phyloP scores from a whole-genome alignment of 805 yeast species.

The Clavispora vitiphila region DNA sequence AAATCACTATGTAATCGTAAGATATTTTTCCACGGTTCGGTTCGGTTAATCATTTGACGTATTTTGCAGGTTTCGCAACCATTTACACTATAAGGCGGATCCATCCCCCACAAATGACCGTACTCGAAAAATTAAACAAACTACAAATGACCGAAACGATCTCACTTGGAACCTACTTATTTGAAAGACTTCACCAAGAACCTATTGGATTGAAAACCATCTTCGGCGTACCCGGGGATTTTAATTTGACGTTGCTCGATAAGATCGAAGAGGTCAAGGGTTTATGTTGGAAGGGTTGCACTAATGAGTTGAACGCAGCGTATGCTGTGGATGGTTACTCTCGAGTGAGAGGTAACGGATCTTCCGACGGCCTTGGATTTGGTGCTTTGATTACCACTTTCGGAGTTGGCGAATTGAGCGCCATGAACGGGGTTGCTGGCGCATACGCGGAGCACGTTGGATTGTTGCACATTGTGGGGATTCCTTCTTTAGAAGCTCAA shows the following conservation, averaged over 20 bases:
- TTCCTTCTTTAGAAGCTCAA: constrained; percentile 12
- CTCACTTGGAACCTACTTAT: constrained; percentile 3
- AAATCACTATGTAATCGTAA: no score
- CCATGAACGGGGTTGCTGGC: constrained; percentile 15
- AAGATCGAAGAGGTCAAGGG: constrained; percentile 3
- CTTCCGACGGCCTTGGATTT: constrained; percentile 2
- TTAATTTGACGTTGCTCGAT: constrained; percentile 4
- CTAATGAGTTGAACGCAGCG: constrained; percentile 4
- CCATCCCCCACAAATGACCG: no score
- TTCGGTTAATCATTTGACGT: no score
- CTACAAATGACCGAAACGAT: constrained; percentile 1
- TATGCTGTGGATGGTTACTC: constrained; percentile 4
- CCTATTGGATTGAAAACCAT: constrained; percentile 2
- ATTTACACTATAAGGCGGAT: no score
- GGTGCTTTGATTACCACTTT: constrained; percentile 13
- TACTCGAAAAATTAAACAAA: background rate
- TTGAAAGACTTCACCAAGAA: constrained; percentile 3
- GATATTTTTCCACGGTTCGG: no score
- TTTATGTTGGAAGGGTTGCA: constrained; percentile 1
- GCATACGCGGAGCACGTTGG: constrained; percentile 16
- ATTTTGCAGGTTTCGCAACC: no score
- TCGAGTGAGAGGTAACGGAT: background rate
- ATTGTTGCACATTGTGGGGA: constrained; percentile 12
- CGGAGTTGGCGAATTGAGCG: constrained; percentile 14
- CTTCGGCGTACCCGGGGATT: constrained; percentile 5